Conservation (phyloP, 129 eudicot genomes). For the Apium graveolens region DNA sequence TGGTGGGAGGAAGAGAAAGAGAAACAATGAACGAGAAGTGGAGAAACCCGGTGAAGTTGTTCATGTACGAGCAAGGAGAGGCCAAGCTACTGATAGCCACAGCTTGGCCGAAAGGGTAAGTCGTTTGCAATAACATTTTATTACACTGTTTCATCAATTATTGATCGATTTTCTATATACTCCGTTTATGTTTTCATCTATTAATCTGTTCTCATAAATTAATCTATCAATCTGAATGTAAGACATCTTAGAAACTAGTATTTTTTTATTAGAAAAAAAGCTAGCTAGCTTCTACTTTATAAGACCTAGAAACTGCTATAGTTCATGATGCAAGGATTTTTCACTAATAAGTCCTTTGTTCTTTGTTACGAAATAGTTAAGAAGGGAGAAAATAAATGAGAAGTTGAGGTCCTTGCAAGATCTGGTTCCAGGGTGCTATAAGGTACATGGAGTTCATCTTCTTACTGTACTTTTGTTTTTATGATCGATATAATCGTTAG, state of each 20-base stretch:
- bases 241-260: not conserved
- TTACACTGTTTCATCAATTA: not conserved
- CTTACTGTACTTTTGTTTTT: not conserved
- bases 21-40: slow-evolving; percentile 26
- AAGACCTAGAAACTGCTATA: too few relatives aligned
- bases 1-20: slow-evolving; percentile 67
- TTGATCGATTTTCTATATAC: not conserved
- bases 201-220: not conserved
- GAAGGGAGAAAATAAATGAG: slow-evolving; percentile 83
- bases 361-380: slow-evolving; percentile 27
- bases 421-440: slow-evolving; percentile 92
- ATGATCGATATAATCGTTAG: not conserved
- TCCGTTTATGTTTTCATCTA: not conserved
- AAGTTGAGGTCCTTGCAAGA: slow-evolving; percentile 77
- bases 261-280: not conserved
- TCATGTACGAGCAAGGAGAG: slow-evolving; percentile 97
- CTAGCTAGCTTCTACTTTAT: not conserved
- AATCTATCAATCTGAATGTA: not conserved
- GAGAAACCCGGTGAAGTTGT: slow-evolving; percentile 82
- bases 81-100: slow-evolving; percentile 98
- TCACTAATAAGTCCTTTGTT: not conserved
- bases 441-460: slow-evolving; percentile 33
- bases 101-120: slow-evolving; percentile 95
- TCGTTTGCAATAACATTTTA: not conserved
- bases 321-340: not conserved